phyloP scores from a whole-genome alignment of 768 basidiomycete species.

The Rhodotorula diobovata region DNA sequence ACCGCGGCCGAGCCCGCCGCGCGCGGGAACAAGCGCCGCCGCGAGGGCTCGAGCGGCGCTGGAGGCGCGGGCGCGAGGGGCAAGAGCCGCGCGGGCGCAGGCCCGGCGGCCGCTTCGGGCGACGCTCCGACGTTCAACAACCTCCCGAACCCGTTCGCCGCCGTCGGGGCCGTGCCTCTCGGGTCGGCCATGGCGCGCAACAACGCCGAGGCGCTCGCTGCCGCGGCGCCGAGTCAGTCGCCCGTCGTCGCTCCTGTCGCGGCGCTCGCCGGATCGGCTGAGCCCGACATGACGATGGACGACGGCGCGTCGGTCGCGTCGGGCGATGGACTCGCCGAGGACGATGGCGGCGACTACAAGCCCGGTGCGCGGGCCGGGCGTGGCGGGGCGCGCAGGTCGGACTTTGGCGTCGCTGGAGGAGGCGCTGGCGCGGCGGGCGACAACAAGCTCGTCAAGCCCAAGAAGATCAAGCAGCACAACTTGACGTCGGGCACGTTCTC shows the following conservation, averaged over 20 bases:
- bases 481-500: slow-evolving; percentile 54
- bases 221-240: slow-evolving; percentile 51
- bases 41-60: slow-evolving; percentile 15
- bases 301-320: slow-evolving; percentile 39
- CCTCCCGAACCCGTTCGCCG: slow-evolving; percentile 38
- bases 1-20: not conserved
- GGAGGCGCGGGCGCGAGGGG: not conserved
- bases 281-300: slow-evolving; percentile 53
- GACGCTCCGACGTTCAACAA: slow-evolving; percentile 1
- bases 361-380: slow-evolving; percentile 30
- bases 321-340: slow-evolving; percentile 32
- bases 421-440: slow-evolving; percentile 42
- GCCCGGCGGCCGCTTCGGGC: not conserved
- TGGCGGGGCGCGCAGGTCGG: slow-evolving; percentile 42
- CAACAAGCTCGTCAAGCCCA: slow-evolving; percentile 61
- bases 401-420: slow-evolving; percentile 35
- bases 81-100: not conserved
- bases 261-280: slow-evolving; percentile 46
- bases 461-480: slow-evolving; percentile 72
- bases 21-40: slow-evolving; percentile 11
- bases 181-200: slow-evolving; percentile 54
- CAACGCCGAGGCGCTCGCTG: slow-evolving; percentile 54
- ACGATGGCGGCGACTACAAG: slow-evolving; percentile 47
- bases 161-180: slow-evolving; percentile 22
- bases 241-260: slow-evolving; percentile 46